Evolutionary conservation across 75 land plant genomes (phyloP).

Genomic region (Cupressus sempervirens): DNA sequence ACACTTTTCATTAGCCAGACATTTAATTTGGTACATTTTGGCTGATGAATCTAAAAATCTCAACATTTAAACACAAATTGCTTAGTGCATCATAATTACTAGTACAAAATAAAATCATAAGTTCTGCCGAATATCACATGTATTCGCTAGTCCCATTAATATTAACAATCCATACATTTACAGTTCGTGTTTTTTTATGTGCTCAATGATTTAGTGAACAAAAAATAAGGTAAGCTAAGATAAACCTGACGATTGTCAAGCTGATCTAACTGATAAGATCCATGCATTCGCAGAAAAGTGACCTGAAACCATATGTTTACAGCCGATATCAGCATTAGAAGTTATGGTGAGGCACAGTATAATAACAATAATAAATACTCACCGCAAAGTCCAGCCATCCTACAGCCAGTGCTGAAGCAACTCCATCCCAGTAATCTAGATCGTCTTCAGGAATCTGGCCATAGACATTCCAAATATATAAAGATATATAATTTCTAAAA

Average conservation of each 20-base stretch:
- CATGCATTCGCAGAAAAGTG: constrained; percentile 82
- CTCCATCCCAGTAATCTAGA: constrained; percentile 79
- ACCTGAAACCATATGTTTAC: constrained; percentile 43
- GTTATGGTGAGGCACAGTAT: not conserved
- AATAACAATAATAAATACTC: constrained; percentile 15
- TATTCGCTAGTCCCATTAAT: not conserved
- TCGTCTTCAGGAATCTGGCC: constrained; percentile 85
- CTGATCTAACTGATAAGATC: constrained; percentile 90
- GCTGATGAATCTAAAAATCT: not conserved
- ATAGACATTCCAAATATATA: not conserved
- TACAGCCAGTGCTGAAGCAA: constrained; percentile 80
- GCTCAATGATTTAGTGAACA: not conserved
- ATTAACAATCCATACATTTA: not conserved
- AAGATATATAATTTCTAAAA: not conserved
- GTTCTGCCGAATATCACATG: not conserved
- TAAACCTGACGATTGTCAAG: constrained; percentile 76
- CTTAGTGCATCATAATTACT: not conserved
- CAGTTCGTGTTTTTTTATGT: not conserved
- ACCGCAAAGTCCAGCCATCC: constrained; percentile 97
- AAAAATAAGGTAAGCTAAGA: not conserved
- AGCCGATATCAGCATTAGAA: constrained; percentile 15
- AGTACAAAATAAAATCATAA: not conserved
- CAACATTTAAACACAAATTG: not conserved
- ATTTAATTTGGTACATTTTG: not conserved
- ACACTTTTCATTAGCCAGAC: not conserved